Evolutionary conservation across 1,284 basidiomycete genomes (phyloP).

Genomic region (Mycena citricolor): DNA sequence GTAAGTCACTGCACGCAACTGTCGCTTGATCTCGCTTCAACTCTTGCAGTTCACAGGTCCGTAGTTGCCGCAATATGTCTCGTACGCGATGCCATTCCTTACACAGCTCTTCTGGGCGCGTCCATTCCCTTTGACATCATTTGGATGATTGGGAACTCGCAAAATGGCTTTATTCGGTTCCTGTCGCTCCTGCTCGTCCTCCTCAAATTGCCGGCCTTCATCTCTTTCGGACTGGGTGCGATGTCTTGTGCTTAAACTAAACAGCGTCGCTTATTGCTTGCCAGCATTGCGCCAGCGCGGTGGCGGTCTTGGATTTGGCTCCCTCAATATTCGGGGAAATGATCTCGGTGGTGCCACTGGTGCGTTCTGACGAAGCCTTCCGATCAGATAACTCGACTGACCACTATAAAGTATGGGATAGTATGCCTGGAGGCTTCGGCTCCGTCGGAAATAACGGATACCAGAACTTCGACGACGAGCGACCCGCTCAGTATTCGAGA

Average conservation of each 20-base stretch:
- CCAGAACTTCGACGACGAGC: constrained; percentile 70
- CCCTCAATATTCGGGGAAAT: constrained; percentile 51
- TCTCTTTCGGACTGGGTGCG: constrained; percentile 46
- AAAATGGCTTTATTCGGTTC: constrained; percentile 55
- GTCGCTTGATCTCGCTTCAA: neutral
- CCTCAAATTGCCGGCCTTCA: constrained; percentile 68
- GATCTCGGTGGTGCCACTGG: constrained; percentile 67
- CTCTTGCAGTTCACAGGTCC: constrained; percentile 55
- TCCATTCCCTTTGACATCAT: constrained; percentile 69
- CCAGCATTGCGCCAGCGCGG: constrained; percentile 60
- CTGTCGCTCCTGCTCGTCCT: constrained; percentile 60
- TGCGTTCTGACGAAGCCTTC: constrained; percentile 27
- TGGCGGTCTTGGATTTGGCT: constrained; percentile 56
- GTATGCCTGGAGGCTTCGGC: constrained; percentile 79
- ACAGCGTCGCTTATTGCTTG: neutral
- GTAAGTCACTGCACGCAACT: constrained; percentile 37
- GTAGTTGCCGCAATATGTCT: neutral
- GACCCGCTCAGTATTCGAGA: constrained; percentile 36
- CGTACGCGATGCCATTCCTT: neutral
- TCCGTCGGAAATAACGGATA: constrained; percentile 63
- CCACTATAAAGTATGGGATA: constrained; percentile 63
- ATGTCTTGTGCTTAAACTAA: too few relatives aligned
- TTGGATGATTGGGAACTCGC: constrained; percentile 61
- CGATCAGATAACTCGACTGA: neutral
- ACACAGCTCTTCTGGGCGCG: constrained; percentile 44